Base-by-base conservation (phyloP, 2,329 filamentous ascomycete species). In the Berkeleyomyces rouxiae region DNA sequence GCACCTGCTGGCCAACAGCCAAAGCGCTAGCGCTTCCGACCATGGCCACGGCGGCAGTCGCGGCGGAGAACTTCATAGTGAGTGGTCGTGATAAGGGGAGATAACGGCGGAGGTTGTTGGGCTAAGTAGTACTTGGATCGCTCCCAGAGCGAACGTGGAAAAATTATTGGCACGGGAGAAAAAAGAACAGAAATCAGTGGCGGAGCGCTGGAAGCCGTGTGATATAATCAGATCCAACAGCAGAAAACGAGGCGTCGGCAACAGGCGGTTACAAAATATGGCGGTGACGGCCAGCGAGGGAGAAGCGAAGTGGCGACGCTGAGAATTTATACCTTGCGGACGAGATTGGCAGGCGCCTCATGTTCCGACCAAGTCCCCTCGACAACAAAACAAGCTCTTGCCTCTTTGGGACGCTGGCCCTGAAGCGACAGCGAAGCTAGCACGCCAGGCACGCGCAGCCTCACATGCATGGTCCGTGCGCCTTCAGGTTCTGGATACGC, bases 11-110 rank as follows among this genome's bases (percentile, higher is more conserved):
- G 42, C 61, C 59, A 23, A 63, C 46, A 36, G 64, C 60, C 37
- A 59, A 58, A 10, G 64, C 64, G 43, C 58, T 59, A 16, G 58
- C 64, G 44, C 58, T 51, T 49, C 64, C 61, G 39, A 58, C 64
- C 61, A 65, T 63, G 46, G 64, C 64, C 58, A 65, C 58, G 58
- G 58, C 58, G 42, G 61, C 51, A 39, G 63, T 64, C 10, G 46
- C 42, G 39, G 57, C 46, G 39, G 60, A 43, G 7, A 65, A 59
- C 57, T 62, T 65, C 64, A 65, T 65, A 11, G 16, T 59, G 31
- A 39, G 16, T 42, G 11, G 59, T 31, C 13, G 13, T 46, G 49
- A 42, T 46, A 23, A 33, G 23, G 47, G 31, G 43, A 31, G 13
- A 42, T 33, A 42, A 11, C 47, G 53, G 49, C 4, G 7, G 49